Evolutionary conservation across 176 grass and related monocot species (phyloP).

Genomic region (Chrysopogon serrulatus): DNA sequence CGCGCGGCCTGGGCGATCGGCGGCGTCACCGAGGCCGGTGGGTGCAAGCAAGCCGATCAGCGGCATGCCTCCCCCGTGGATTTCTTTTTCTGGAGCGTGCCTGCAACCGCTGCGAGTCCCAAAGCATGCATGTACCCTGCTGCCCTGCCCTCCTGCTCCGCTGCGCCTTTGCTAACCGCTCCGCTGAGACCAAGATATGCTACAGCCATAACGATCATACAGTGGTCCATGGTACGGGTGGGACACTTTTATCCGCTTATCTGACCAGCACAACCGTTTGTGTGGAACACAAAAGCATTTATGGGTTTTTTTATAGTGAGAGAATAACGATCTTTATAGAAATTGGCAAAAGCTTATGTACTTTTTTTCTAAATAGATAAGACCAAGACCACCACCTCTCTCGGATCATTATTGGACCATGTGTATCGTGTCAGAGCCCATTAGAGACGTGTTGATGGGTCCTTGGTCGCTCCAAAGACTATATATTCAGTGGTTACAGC

Average conservation of each 20-base stretch:
- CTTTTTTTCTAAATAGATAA: background rate
- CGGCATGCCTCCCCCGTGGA: slow-evolving; percentile 32
- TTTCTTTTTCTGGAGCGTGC: slow-evolving; percentile 32
- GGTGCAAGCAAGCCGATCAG: background rate
- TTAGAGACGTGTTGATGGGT: background rate
- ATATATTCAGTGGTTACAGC: no score
- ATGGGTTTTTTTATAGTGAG: background rate
- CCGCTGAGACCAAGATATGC: slow-evolving; percentile 8
- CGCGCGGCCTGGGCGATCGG: background rate
- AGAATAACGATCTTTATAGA: background rate
- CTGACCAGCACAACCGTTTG: background rate
- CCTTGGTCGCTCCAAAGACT: background rate
- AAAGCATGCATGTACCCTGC: background rate
- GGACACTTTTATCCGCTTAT: no score
- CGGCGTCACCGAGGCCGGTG: slow-evolving; percentile 1
- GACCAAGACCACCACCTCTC: background rate
- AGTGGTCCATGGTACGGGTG: background rate
- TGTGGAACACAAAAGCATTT: background rate
- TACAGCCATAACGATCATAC: background rate
- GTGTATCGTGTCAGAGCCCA: background rate
- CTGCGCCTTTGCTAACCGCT: slow-evolving; percentile 6
- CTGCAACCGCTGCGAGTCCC: slow-evolving; percentile 14
- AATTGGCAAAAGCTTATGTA: background rate
- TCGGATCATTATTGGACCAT: background rate
- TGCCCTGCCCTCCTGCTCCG: background rate